Evolutionary conservation across 2,329 filamentous ascomycete genomes (phyloP).

Genomic region (Hysterium pulicare): DNA sequence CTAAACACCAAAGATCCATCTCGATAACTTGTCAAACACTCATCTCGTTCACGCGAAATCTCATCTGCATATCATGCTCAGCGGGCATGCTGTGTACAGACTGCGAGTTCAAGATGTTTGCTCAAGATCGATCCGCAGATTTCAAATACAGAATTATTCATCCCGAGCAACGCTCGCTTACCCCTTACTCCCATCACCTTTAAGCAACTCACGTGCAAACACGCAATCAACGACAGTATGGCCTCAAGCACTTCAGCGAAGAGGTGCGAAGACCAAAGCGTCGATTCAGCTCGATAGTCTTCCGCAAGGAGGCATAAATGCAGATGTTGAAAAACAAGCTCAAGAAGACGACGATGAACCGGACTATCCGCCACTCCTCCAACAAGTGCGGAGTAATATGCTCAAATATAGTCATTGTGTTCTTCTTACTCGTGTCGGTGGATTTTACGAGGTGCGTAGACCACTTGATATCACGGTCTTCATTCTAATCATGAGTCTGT

Average conservation of each 20-base stretch:
- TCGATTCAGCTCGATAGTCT: conserved; percentile 42
- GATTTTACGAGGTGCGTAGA: conserved; percentile 75
- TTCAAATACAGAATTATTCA: background rate
- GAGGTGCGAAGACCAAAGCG: conserved; percentile 41
- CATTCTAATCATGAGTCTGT: conserved; percentile 2
- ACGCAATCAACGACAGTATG: conserved; percentile 10
- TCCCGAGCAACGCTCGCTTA: conserved; percentile 1
- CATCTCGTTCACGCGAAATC: background rate
- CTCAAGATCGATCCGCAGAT: background rate
- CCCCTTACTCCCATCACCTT: conserved; percentile 21
- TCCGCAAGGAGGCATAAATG: conserved; percentile 54
- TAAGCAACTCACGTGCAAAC: conserved; percentile 25
- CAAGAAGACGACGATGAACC: conserved; percentile 49
- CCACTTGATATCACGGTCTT: conserved; percentile 7
- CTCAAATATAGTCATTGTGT: conserved; percentile 87
- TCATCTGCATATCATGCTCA: conserved; percentile 1
- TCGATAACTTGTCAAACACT: no score
- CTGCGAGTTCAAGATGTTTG: background rate
- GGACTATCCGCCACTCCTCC: conserved; percentile 80
- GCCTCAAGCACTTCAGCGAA: conserved; percentile 17
- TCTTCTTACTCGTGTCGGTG: conserved; percentile 83
- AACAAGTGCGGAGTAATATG: conserved; percentile 87
- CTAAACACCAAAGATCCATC: no score
- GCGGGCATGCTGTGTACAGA: background rate
- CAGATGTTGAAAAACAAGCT: conserved; percentile 40